Conservation (phyloP, 352 stramenopile species). For the Pythium sukuiense region DNA sequence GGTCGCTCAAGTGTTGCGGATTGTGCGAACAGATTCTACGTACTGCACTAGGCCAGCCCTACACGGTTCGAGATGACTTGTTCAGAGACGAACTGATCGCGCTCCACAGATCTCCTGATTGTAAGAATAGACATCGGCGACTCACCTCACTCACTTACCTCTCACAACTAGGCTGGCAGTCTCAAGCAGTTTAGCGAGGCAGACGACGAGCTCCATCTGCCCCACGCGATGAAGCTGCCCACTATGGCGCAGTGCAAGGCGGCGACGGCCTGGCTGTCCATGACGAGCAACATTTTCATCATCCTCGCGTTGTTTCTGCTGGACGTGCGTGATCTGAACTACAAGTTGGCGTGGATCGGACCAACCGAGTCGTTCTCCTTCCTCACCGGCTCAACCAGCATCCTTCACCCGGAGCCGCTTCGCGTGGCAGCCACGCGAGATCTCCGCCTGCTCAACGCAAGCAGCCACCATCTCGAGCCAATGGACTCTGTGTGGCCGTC, state of each 20-base stretch:
- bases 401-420: constrained; percentile 12
- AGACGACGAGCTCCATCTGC: neutral
- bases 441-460: neutral
- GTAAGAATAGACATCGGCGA: too few species aligned
- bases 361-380: constrained; percentile 23
- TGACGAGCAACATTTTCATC: constrained; percentile 21
- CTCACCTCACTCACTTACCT: too few species aligned
- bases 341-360: constrained; percentile 28
- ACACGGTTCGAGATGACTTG: too few species aligned
- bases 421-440: neutral
- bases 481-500: constrained; percentile 27
- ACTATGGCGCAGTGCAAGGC: constrained; percentile 17
- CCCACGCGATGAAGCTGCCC: neutral
- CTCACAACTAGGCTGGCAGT: too few species aligned
- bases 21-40: too few species aligned
- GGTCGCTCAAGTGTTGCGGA: too few species aligned
- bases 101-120: too few species aligned
- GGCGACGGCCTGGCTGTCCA: constrained; percentile 20
- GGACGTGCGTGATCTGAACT: constrained; percentile 28
- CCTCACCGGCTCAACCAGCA: constrained; percentile 9
- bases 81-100: too few species aligned
- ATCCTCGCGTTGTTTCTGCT: constrained; percentile 26
- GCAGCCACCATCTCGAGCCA: neutral
- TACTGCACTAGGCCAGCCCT: too few species aligned
- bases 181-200: too few species aligned